Percentiles rank a stretch among this genome's conserved stretches.
These are phyloP conservation scores for Cladophialophora bantiana DNA, from an alignment of 2,329 filamentous ascomycete genomes.

Conservation along the genomic window DNA sequence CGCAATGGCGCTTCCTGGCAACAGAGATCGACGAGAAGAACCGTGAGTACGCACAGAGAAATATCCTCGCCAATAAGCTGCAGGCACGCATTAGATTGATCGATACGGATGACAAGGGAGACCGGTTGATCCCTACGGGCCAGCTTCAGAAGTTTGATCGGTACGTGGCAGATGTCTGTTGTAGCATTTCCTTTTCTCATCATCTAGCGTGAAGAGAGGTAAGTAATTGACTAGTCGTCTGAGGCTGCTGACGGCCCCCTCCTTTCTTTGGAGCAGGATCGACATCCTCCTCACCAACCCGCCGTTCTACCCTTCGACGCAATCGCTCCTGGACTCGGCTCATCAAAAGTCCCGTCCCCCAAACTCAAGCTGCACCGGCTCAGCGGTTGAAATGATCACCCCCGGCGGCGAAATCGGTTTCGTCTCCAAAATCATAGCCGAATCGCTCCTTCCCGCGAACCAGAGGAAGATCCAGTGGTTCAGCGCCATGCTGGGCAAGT, in stretches of 20 bases:
- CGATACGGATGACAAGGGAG: conserved; percentile 52
- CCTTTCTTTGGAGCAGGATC: conserved; percentile 52
- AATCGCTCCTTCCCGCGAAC: conserved; percentile 48
- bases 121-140: conserved; percentile 66
- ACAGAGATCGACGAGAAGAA: conserved; percentile 82
- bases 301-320: conserved; percentile 82
- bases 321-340: conserved; percentile 72
- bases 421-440: conserved; percentile 71
- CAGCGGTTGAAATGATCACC: conserved; percentile 84
- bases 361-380: conserved; percentile 74
- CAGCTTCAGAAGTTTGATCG: conserved; percentile 46
- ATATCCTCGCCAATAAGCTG: conserved; percentile 72
- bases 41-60: conserved; percentile 69
- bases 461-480: conserved; percentile 76
- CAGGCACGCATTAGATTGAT: conserved; percentile 70
- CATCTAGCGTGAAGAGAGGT: background rate
- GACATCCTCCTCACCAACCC: conserved; percentile 95
- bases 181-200: background rate
- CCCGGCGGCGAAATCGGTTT: conserved; percentile 79
- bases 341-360: conserved; percentile 71
- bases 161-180: conserved; percentile 35
- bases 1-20: conserved; percentile 74
- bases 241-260: background rate
- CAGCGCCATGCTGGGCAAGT: conserved; percentile 86
- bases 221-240: background rate